Evolutionary conservation across 1,284 basidiomycete genomes (phyloP).

Genomic region (Rhodotorula sp.): DNA sequence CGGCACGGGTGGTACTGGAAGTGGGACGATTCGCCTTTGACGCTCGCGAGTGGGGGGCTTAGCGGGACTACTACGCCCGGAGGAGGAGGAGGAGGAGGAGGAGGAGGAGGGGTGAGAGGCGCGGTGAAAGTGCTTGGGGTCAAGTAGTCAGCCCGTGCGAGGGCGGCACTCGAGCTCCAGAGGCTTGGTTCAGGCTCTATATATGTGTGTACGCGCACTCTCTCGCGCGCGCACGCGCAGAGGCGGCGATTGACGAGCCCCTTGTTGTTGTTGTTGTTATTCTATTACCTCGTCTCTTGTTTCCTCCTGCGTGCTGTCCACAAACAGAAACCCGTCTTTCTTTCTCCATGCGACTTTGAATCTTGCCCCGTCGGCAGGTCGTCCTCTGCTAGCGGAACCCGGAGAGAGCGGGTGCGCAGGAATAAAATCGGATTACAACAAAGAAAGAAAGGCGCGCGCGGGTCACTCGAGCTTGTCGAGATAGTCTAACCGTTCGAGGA

Average conservation of each 20-base stretch:
- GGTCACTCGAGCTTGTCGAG: slow-evolving; percentile 80
- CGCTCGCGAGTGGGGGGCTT: slow-evolving; percentile 15
- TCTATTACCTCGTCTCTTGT: neutral
- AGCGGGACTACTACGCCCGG: too few species aligned
- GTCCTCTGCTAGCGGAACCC: too few species aligned
- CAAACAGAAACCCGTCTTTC: neutral
- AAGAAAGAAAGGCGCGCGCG: neutral
- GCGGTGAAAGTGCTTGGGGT: slow-evolving; percentile 12
- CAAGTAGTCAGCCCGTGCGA: neutral
- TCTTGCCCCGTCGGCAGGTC: too few species aligned
- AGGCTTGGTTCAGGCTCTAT: too few species aligned
- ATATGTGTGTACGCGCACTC: too few species aligned
- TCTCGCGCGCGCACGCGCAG: too few species aligned
- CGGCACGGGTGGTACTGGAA: slow-evolving; percentile 46
- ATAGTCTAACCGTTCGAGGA: slow-evolving; percentile 81
- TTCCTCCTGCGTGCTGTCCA: too few species aligned
- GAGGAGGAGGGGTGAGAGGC: neutral
- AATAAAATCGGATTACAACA: neutral
- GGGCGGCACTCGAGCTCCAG: neutral
- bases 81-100: neutral
- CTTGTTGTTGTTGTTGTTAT: too few species aligned
- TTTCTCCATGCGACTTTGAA: too few species aligned
- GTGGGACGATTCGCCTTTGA: slow-evolving; percentile 31
- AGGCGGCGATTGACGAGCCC: too few species aligned
- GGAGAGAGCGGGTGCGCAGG: neutral